A percentile compares a stretch with the other conserved stretches of the same genome.
Conservation (phyloP, 2,329 filamentous ascomycete genomes). For the Parastagonospora avenae region DNA sequence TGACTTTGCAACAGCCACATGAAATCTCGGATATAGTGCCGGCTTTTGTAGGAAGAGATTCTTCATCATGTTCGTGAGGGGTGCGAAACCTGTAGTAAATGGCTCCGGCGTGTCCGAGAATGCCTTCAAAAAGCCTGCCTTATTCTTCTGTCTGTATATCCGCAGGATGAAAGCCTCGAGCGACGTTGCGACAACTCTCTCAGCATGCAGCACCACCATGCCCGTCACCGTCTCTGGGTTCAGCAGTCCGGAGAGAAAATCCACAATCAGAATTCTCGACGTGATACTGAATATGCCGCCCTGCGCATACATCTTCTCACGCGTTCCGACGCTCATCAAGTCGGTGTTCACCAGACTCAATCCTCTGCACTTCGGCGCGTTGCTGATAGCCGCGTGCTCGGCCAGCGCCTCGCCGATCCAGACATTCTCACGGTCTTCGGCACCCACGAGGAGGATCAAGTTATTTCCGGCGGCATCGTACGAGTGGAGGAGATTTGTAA, state of each 20-base stretch:
- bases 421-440: constrained; percentile 89
- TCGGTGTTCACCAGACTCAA: constrained; percentile 94
- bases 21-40: constrained; percentile 91
- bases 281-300: constrained; percentile 97
- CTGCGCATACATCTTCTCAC: constrained; percentile 88
- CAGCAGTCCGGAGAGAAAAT: constrained; percentile 83
- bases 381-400: constrained; percentile 91
- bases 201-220: constrained; percentile 84
- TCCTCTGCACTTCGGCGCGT: constrained; percentile 78
- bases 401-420: constrained; percentile 97
- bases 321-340: constrained; percentile 79
- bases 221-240: constrained; percentile 86
- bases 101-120: constrained; percentile 94
- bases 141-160: constrained; percentile 94
- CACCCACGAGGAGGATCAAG: constrained; percentile 84
- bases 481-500: constrained; percentile 95
- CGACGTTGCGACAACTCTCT: constrained; percentile 82
- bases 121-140: constrained; percentile 89
- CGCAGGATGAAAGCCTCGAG: constrained; percentile 93
- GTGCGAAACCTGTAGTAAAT: constrained; percentile 85
- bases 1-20: constrained; percentile 85
- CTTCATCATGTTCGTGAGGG: constrained; percentile 86
- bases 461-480: constrained; percentile 97
- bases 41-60: constrained; percentile 89
- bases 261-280: constrained; percentile 91